Percentiles rank a stretch among this genome's conserved stretches.
Conservation (phyloP, 202 grass and related monocot genomes). For the Carex arenaria region DNA sequence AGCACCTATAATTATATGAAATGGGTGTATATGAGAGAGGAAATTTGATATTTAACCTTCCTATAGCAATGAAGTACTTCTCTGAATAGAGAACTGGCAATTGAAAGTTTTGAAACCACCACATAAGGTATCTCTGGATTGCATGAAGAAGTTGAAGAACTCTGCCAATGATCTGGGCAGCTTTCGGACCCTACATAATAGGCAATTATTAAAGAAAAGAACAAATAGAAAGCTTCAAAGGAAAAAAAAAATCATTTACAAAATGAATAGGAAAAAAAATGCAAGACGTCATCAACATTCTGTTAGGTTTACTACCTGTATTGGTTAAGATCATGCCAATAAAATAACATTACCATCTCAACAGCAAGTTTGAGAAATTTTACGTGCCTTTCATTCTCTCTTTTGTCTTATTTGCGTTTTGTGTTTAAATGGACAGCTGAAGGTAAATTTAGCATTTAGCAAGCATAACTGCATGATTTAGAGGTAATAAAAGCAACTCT, state of each 20-base stretch:
- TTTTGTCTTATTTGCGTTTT: neutral
- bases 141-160: slow-evolving; percentile 55
- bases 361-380: neutral
- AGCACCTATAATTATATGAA: neutral
- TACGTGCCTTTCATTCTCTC: neutral
- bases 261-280: slow-evolving; percentile 1
- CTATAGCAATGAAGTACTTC: slow-evolving; percentile 84
- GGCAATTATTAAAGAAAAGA: slow-evolving; percentile 9
- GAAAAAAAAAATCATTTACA: slow-evolving; percentile 23
- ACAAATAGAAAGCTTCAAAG: neutral
- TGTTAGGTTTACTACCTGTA: neutral
- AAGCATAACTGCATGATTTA: neutral
- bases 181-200: slow-evolving; percentile 46
- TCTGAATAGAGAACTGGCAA: slow-evolving; percentile 58
- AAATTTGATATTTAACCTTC: slow-evolving; percentile 56
- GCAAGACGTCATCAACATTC: neutral
- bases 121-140: slow-evolving; percentile 70
- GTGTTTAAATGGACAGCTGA: neutral
- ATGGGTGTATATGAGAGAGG: slow-evolving; percentile 7
- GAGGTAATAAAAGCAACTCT: neutral
- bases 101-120: slow-evolving; percentile 47
- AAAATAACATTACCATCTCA: neutral
- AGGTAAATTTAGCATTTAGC: neutral
- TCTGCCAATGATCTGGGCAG: slow-evolving; percentile 60
- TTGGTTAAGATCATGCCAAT: neutral